Percentiles rank a stretch among this genome's conserved stretches.
Evolutionary conservation across 805 yeast genomes (phyloP).

Genomic region (Cyberlindnera petersonii): DNA sequence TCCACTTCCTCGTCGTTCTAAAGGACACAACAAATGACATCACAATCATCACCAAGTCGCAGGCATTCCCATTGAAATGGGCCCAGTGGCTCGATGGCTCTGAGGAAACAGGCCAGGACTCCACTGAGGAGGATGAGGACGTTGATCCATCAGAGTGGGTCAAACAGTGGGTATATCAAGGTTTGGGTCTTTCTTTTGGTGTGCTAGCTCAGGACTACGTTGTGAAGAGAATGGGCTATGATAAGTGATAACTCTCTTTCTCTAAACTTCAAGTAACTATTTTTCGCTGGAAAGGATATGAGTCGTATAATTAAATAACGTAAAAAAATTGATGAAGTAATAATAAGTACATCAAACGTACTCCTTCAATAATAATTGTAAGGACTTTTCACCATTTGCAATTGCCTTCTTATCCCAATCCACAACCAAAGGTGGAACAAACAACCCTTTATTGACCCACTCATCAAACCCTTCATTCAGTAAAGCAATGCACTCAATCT

Average conservation of each 20-base stretch:
- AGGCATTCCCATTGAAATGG: conserved; percentile 89
- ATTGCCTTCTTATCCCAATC: conserved; percentile 59
- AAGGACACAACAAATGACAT: conserved; percentile 78
- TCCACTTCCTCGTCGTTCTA: conserved; percentile 71
- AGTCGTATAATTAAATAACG: no score
- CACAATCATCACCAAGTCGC: conserved; percentile 72
- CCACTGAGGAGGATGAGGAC: conserved; percentile 39
- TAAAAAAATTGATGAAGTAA: no score
- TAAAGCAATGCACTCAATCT: conserved; percentile 7
- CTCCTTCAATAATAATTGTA: conserved; percentile 29
- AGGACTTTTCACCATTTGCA: conserved; percentile 42
- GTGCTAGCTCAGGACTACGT: conserved; percentile 89
- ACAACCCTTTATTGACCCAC: conserved; percentile 25
- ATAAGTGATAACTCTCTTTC: conserved; percentile 2
- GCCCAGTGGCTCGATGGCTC: conserved; percentile 72
- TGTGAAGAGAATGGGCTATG: conserved; percentile 69
- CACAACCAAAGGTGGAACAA: conserved; percentile 47
- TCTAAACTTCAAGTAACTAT: no score
- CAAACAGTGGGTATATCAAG: conserved; percentile 72
- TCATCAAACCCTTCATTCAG: conserved; percentile 10
- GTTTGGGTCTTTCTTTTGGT: conserved; percentile 76
- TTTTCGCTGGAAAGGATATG: no score
- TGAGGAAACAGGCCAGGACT: conserved; percentile 17
- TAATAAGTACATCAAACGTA: conserved; percentile 4
- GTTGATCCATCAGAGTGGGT: conserved; percentile 84